Conservation (phyloP, 148 eudicot species). For the Camellia japonica region DNA sequence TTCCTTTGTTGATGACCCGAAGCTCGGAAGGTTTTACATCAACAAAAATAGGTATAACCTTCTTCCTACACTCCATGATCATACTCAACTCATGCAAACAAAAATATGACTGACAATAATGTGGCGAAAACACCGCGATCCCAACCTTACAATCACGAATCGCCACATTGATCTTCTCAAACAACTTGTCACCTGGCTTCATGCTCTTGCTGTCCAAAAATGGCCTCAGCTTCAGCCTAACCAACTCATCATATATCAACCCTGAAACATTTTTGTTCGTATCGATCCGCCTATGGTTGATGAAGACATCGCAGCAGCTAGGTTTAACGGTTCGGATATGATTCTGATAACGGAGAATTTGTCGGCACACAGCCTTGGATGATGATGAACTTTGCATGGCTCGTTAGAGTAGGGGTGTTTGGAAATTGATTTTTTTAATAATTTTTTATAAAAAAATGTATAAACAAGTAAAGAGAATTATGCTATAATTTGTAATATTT, state of each 20-base stretch:
- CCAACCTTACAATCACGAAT: conserved; percentile 35
- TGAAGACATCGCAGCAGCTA: conserved; percentile 33
- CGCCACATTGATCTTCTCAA: conserved; percentile 30
- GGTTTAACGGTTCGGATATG: background rate
- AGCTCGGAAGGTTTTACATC: conserved; percentile 59
- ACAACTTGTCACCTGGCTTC: conserved; percentile 45
- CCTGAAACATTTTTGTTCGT: conserved; percentile 46
- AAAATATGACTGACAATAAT: conserved; percentile 43
- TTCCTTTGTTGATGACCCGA: conserved; percentile 24
- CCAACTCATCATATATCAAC: conserved; percentile 32
- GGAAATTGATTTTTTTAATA: too few species aligned
- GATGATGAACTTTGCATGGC: conserved; percentile 12
- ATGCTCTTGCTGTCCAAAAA: conserved; percentile 48
- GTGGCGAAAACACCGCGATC: conserved; percentile 44
- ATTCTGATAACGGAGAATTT: background rate
- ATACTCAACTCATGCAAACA: conserved; percentile 50
- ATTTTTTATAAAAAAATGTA: too few species aligned
- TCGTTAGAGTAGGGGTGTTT: background rate
- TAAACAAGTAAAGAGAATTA: too few species aligned
- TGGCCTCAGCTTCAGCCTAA: conserved; percentile 26
- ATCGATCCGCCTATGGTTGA: conserved; percentile 48
- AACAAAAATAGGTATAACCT: conserved; percentile 46
- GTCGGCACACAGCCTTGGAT: background rate
- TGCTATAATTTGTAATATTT: too few species aligned
- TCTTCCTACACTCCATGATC: conserved; percentile 44